phyloP scores from a whole-genome alignment of 2,329 filamentous ascomycete species.

The Botrytis sinoallii region DNA sequence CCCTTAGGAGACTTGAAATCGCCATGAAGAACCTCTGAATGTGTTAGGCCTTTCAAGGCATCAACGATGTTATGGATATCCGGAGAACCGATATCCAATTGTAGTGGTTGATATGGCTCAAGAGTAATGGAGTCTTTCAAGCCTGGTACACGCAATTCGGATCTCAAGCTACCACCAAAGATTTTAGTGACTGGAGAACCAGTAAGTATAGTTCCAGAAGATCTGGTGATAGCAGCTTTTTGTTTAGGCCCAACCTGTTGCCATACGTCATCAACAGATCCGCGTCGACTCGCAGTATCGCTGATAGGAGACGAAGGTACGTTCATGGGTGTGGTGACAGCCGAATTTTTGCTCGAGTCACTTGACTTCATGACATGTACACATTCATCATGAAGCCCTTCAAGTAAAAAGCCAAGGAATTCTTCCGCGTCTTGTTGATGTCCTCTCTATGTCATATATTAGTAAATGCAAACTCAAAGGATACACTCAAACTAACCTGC shows the following conservation, averaged over 20 bases:
- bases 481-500: constrained; percentile 60
- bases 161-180: constrained; percentile 87
- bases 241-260: constrained; percentile 92
- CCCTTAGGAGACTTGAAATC: constrained; percentile 80
- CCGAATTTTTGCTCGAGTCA: constrained; percentile 40
- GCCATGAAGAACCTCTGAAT: constrained; percentile 78
- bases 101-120: constrained; percentile 90
- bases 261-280: constrained; percentile 66
- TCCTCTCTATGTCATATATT: constrained; percentile 60
- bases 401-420: constrained; percentile 88
- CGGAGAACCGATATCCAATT: constrained; percentile 87
- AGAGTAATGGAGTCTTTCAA: constrained; percentile 87
- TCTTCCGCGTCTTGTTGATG: constrained; percentile 98
- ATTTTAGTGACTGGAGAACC: constrained; percentile 90
- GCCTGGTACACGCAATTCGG: constrained; percentile 82
- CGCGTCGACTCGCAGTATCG: constrained; percentile 39
- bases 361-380: constrained; percentile 62
- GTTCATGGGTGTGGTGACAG: constrained; percentile 44
- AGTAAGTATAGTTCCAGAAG: constrained; percentile 70
- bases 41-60: constrained; percentile 79
- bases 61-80: constrained; percentile 89
- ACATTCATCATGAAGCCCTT: constrained; percentile 92
- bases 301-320: constrained; percentile 44
- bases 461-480: not conserved
- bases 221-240: constrained; percentile 79